Evolutionary conservation across 768 basidiomycete genomes (phyloP).

Genomic region (Boletellus emodensis): DNA sequence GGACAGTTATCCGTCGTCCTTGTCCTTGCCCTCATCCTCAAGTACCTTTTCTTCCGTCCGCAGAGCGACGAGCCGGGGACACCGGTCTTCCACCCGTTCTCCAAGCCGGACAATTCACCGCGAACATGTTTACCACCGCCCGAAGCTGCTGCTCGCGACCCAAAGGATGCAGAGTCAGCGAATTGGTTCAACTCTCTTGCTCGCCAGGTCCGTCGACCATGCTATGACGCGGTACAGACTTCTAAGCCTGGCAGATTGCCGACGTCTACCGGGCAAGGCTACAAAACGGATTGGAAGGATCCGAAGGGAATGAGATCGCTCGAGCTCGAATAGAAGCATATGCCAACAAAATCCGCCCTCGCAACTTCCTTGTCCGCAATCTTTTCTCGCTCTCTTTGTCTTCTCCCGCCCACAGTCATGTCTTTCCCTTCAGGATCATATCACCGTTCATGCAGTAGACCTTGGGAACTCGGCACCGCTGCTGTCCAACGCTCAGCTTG

Average conservation of each 20-base stretch:
- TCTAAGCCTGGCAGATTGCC: constrained; percentile 43
- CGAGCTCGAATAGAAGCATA: constrained; percentile 75
- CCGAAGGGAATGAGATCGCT: constrained; percentile 80
- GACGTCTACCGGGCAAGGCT: constrained; percentile 76
- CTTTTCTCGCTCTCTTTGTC: not conserved
- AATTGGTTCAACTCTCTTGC: constrained; percentile 91
- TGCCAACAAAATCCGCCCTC: constrained; percentile 72
- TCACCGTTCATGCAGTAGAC: constrained; percentile 80
- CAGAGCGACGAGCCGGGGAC: constrained; percentile 52
- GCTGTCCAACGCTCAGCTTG: constrained; percentile 64
- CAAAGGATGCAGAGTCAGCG: constrained; percentile 57
- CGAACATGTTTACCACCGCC: constrained; percentile 32
- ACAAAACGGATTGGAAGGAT: constrained; percentile 61
- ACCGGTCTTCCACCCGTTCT: constrained; percentile 56
- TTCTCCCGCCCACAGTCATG: constrained; percentile 1
- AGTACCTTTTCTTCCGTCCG: constrained; percentile 92
- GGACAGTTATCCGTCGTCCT: constrained; percentile 88
- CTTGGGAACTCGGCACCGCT: constrained; percentile 79
- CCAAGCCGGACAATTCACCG: constrained; percentile 44
- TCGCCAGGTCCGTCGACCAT: constrained; percentile 57
- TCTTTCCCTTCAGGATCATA: constrained; percentile 61
- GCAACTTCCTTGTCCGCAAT: constrained; percentile 57
- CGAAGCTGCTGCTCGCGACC: not conserved
- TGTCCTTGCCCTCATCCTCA: constrained; percentile 75
- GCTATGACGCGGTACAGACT: not conserved